These are phyloP conservation scores for Malus sylvestris DNA, from an alignment of 306 rosid genomes.

Conservation along the genomic window DNA sequence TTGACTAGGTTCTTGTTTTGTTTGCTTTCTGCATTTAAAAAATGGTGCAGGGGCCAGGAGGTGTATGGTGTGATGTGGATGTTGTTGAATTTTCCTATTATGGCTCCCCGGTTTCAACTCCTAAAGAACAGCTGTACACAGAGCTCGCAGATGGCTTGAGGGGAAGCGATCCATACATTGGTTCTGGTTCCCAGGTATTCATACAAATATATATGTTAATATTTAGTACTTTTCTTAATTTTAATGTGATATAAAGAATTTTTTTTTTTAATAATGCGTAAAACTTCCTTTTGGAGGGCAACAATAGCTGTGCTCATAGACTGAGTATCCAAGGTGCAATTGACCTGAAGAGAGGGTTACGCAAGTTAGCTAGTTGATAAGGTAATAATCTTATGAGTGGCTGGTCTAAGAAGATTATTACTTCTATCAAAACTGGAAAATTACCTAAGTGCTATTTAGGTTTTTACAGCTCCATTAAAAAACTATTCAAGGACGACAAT, in stretches of 20 bases:
- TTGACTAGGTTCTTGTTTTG: background rate
- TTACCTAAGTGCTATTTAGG: background rate
- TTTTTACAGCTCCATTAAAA: background rate
- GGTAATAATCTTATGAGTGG: background rate
- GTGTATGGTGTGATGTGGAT: conserved; percentile 99
- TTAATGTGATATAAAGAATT: no score
- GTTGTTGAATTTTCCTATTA: conserved; percentile 94
- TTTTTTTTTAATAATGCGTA: background rate
- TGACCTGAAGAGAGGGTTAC: background rate
- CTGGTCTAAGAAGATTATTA: background rate
- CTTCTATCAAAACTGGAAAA: background rate
- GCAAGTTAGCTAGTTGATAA: background rate
- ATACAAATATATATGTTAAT: background rate
- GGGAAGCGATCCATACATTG: conserved; percentile 77
- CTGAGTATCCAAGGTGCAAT: background rate
- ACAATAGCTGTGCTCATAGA: background rate
- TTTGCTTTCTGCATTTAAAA: background rate
- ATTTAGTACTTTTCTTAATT: background rate
- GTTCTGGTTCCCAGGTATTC: conserved; percentile 97
- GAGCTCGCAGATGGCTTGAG: conserved; percentile 91
- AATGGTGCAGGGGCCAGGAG: conserved; percentile 87
- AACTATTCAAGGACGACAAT: background rate
- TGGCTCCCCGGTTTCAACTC: conserved; percentile 90
- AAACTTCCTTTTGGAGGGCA: background rate
- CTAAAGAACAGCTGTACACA: conserved; percentile 85